Evolutionary conservation across 2,329 filamentous ascomycete genomes (phyloP).

Genomic region (Pyrenophora tritici-repentis): DNA sequence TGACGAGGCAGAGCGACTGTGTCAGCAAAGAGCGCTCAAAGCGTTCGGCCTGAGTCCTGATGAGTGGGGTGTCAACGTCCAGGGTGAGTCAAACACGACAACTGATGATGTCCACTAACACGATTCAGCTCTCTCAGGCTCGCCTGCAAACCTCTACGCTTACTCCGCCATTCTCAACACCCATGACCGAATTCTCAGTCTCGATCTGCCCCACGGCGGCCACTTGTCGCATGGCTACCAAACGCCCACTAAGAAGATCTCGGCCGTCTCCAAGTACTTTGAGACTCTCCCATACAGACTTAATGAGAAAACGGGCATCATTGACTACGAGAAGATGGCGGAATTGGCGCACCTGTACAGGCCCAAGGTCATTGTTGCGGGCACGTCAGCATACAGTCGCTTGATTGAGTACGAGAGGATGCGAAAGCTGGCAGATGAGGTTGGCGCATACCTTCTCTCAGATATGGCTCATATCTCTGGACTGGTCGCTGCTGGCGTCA

Average conservation of each 20-base stretch:
- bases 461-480: constrained; percentile 99
- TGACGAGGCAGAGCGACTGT: constrained; percentile 91
- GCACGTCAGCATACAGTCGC: constrained; percentile 97
- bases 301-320: constrained; percentile 86
- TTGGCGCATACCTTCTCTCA: constrained; percentile 91
- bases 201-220: constrained; percentile 94
- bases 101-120: constrained; percentile 20
- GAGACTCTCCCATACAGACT: constrained; percentile 98
- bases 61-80: constrained; percentile 99
- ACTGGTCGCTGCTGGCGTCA: constrained; percentile 88
- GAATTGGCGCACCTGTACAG: constrained; percentile 90
- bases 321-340: constrained; percentile 93
- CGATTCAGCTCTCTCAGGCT: constrained; percentile 74
- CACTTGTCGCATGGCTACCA: constrained; percentile 98
- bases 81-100: constrained; percentile 60
- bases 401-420: constrained; percentile 96
- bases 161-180: constrained; percentile 92
- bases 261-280: constrained; percentile 97
- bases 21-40: constrained; percentile 90
- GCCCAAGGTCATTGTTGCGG: constrained; percentile 93
- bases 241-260: constrained; percentile 82
- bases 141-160: constrained; percentile 76
- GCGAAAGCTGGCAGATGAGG: constrained; percentile 91
- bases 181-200: constrained; percentile 94
- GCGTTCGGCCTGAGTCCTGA: constrained; percentile 83